Base-by-base conservation (phyloP, 2,329 filamentous ascomycete genomes). In the Fusarium falciforme region DNA sequence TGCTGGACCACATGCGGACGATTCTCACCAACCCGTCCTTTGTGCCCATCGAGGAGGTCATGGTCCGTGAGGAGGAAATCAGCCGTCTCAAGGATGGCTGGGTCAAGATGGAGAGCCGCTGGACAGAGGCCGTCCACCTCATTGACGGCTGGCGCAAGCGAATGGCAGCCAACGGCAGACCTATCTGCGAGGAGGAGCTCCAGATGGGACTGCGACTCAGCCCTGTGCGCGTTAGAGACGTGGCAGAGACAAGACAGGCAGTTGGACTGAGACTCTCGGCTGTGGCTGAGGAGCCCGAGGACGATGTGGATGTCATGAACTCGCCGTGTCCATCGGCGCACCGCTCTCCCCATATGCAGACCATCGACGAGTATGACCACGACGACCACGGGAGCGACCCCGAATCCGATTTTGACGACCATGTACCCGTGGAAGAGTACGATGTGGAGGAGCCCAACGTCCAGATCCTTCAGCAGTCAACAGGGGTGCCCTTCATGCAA, bases 1-100 rank as follows among this genome's bases (percentile, higher is more conserved):
- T 97, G 11, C 87, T 98, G 69, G 91, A 93, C 36, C 94, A 97
- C 79, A 89, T 99, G 73, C 90, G 93, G 74, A 93, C 89, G 3
- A 90, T 99, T 40, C 87, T 99, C 52, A 98, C 95, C 10, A 98
- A 98, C 79, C 96, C 96, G 1, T 97, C 95, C 3, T 99, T 98
- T 81, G 96, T 98, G 16, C 94, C 96, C 0, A 90, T 98, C 25
- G 96, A 98, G 78, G 96, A 98, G 81, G 94, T 99, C 3, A 92
- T 97, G 79, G 85, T 95, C n/a, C 91, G 96, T 64, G 96, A 99
- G 73, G 93, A 97, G 68, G 95, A 98, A 81, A 98, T 99, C 73
- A 88, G 89, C 61, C 90, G 94, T 61, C 86, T 99, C 57, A 91
- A 94, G 64, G 90, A 93, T 64, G 94, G 95, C 17, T 97, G 96